Evolutionary conservation across 2,329 filamentous ascomycete species (phyloP).

Genomic region (Massarina eburnea): DNA sequence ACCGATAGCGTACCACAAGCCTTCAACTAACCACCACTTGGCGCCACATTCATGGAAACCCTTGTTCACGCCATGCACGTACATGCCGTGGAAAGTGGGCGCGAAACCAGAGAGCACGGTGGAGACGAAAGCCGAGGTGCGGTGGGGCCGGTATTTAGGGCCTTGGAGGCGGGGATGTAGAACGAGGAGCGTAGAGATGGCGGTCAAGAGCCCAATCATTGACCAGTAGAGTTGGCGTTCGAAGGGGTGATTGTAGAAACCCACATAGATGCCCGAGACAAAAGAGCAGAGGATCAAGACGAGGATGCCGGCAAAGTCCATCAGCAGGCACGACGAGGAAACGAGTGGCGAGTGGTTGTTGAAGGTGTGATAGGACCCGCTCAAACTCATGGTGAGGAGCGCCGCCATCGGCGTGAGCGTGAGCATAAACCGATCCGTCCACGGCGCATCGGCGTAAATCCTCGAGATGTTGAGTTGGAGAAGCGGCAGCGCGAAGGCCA

Average conservation of each 20-base stretch:
- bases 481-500: conserved; percentile 19
- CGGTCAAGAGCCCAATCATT: conserved; percentile 37
- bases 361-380: conserved; percentile 74
- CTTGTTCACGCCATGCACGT: conserved; percentile 11
- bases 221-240: conserved; percentile 45
- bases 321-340: conserved; percentile 78
- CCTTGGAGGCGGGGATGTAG: conserved; percentile 38
- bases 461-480: conserved; percentile 23
- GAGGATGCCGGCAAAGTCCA: conserved; percentile 92
- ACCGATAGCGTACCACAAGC: conserved; percentile 21
- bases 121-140: conserved; percentile 20
- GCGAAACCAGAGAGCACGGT: conserved; percentile 22
- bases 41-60: conserved; percentile 17
- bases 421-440: conserved; percentile 31
- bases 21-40: conserved; percentile 25
- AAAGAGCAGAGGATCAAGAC: conserved; percentile 85
- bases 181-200: conserved; percentile 34
- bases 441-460: conserved; percentile 22
- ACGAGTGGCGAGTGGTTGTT: conserved; percentile 80
- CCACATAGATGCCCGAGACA: conserved; percentile 70
- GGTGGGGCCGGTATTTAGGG: conserved; percentile 22
- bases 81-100: conserved; percentile 20
- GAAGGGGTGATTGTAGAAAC: conserved; percentile 45
- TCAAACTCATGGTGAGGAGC: conserved; percentile 43
- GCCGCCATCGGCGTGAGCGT: conserved; percentile 38